Evolutionary conservation across 2,329 filamentous ascomycete species (phyloP).

Genomic region (Elsinoe batatas): DNA sequence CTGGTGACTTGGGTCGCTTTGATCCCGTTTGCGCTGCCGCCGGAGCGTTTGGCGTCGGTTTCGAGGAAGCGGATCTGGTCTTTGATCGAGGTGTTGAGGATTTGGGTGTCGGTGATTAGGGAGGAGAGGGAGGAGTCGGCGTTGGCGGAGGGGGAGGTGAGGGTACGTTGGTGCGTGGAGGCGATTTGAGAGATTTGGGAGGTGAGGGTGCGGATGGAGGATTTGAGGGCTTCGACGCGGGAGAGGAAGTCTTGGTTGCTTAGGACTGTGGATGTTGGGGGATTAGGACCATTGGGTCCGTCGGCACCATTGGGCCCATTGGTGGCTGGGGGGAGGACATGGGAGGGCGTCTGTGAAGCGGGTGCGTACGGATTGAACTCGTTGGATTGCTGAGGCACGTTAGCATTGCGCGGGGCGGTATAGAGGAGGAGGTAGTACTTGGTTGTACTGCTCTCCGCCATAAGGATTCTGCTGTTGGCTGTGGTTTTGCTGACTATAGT

Average conservation of each 20-base stretch:
- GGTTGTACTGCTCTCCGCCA: neutral
- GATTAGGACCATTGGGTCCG: slow-evolving; percentile 15
- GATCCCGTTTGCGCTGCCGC: slow-evolving; percentile 44
- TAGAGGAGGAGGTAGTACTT: neutral
- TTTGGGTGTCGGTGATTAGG: slow-evolving; percentile 59
- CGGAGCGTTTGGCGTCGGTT: slow-evolving; percentile 55
- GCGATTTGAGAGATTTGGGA: slow-evolving; percentile 58
- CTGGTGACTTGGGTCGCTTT: slow-evolving; percentile 62
- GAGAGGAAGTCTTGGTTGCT: slow-evolving; percentile 48
- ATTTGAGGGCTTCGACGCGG: slow-evolving; percentile 56
- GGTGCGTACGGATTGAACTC: slow-evolving; percentile 15
- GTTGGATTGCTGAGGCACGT: slow-evolving; percentile 26
- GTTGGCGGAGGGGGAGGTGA: slow-evolving; percentile 52
- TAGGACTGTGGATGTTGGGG: slow-evolving; percentile 38
- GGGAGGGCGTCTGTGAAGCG: neutral
- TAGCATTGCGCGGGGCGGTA: slow-evolving; percentile 3
- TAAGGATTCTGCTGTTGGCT: slow-evolving; percentile 6
- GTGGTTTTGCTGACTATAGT: neutral
- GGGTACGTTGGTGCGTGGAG: slow-evolving; percentile 60
- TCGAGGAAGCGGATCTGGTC: slow-evolving; percentile 70
- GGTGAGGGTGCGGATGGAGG: slow-evolving; percentile 58
- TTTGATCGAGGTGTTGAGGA: slow-evolving; percentile 65
- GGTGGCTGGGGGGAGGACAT: slow-evolving; percentile 17
- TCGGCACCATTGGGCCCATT: neutral
- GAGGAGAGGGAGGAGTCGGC: slow-evolving; percentile 51